Evolutionary conservation across 345 rosid genomes (phyloP), one percentile per base, ranked within the genome.

Genomic region (Eucalyptus tenuipes): DNA sequence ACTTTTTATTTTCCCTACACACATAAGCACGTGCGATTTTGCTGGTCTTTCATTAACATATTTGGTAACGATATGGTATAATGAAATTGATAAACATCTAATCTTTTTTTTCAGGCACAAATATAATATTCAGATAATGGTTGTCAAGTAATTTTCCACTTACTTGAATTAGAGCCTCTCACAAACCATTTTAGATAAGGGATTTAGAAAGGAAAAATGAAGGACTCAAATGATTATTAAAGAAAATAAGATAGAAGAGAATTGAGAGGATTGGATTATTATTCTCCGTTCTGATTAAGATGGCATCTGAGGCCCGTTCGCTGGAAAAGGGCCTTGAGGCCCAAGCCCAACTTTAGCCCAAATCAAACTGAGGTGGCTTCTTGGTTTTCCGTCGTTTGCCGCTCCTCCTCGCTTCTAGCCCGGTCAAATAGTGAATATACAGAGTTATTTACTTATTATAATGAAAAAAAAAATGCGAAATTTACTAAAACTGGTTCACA

Each of bases 51-150:
- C 11, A 33, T 68, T 9, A 17, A 33, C 24, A 33, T 33, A 11
- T 33, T 0, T 17, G 11, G 25, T 75, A 10, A 0, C 45, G 3
- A 20, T 20, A 37, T 6, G 24, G 3, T 71, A 10, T 0, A 10
- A 33, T 5, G 14, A 33, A 20, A 75, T 20, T 37, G 1, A 75
- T 33, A 17, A 17, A 8, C 12, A 33, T 10, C 8, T 18, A 20
- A 37, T 40, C 8, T 37, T 75, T 37, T 20, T 6, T 37, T 3
- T 40, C 8, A 22, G 4, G 27, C 8, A 10, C 3, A 75, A 20
- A 2, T 37, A 37, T 40, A 3, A 37, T 18, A 37, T 75, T 75
- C 24, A 37, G 14, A 37, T 75, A 10, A 3, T 37, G 22, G 25
- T 37, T 7, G 45, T 10, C 81, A 2, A 18, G 22, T 71, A 71